Evolutionary conservation across 2,329 filamentous ascomycete species (phyloP), one percentile per base, ranked within the genome.

Genomic region (Metarhizium album): DNA sequence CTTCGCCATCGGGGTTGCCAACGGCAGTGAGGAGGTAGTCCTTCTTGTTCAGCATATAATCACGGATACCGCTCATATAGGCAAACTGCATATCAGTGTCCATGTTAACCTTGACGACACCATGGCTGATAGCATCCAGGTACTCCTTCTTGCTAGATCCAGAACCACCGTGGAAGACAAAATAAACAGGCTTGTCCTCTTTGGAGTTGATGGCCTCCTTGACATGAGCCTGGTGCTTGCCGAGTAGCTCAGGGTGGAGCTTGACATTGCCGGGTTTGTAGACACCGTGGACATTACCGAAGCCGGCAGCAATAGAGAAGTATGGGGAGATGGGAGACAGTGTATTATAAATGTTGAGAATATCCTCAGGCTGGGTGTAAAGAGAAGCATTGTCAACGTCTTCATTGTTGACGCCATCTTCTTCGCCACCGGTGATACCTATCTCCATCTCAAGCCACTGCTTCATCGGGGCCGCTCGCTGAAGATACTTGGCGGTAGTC

Each of bases 71-170:
- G 55, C 75, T 74, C 60, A 93, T 80, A 80, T 97, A 98, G 53
- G 91, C 90, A 72, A 83, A 95, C 79, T 97, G 91, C 74, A 97
- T 81, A 68, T 98, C 93, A 47, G 93, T 98, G 74, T 98, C 93
- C 64, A 98, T 79, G 79, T 98, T 98, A 74, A 98, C 93, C 85
- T 98, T 98, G 76, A 96, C 86, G 62, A 98, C 91, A 78, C 93
- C 93, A 72, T 91, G 86, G 67, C 76, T 74, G 72, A 96, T 96
- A 67, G 90, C 91, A 62, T 89, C 82, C 57, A 76, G 78, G 80
- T 87, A 98, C 76, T 98, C 93, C 62, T 88, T 73, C 78, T 95
- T 94, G 69, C 80, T 79, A 59, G 87, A 94, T 60, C 93, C 93
- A 57, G 88, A 95, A 64, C 93, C 93, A 65, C 93, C 93, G 80